Base-by-base conservation (phyloP, 1,284 basidiomycete species). In the Sanguinoderma infundibulare region DNA sequence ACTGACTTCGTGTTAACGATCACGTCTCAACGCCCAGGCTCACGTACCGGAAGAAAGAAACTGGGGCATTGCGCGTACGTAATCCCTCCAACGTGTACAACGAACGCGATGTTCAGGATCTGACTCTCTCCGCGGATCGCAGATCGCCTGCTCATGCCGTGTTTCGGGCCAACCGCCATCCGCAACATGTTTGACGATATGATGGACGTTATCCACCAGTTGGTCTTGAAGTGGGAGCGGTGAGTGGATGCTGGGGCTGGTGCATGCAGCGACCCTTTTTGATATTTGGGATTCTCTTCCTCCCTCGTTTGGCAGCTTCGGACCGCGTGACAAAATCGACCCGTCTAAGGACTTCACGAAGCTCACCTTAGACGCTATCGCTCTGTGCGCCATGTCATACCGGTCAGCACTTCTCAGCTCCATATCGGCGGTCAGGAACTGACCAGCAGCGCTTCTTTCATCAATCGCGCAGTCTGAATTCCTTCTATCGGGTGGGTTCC, bases 101-200 rank as follows among this genome's bases (percentile, higher is more conserved):
- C 10, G 20, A 34, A 26, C 3, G 15, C 12, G 28, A 39, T n/a
- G 4, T 10, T 34, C 9, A 9, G n/a, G 34, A 20, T 36, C 28
- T 46, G 17, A 49, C 34, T n/a, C n/a, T n/a, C n/a, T n/a, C n/a
- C n/a, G 22, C 30, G 5, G 15, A 8, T 14, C 10, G 5, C 68
- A 79, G 82, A 84, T 70, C 81, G 82, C 38, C 75, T 84, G 22
- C 74, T 85, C 15, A 80, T 83, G 74, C 83, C 83, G 5, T 79
- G 81, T 1, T 85, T 85, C 68, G 81, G 80, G n/a, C 76, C 82
- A 0, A 63, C 77, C 15, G 74, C 74, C 17, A 78, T 83, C 44
- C 75, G 73, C 52, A 72, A 73, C 59, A 84, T 84, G 82, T 80
- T 81, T 65, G 76, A 77, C 57, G 78, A 78, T 59, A 82, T 84